Percentiles rank a stretch among this genome's conserved stretches.
Conservation (phyloP, 75 land plant species). For the Picea sitchensis region DNA sequence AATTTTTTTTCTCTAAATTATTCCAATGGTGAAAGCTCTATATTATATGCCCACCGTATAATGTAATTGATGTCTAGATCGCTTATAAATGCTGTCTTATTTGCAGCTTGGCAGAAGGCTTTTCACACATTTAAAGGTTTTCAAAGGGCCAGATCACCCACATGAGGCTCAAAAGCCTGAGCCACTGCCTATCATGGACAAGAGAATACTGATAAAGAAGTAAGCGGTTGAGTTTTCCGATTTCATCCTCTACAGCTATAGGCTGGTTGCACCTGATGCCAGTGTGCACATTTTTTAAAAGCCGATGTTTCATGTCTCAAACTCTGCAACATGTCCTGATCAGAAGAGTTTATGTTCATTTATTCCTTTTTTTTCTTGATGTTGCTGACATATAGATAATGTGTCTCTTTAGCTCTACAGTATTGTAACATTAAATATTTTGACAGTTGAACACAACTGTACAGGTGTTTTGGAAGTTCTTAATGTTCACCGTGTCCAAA, state of each 20-base stretch:
- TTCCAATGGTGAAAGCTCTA: not conserved
- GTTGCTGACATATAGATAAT: not conserved
- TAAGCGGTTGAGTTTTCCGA: conserved; percentile 14
- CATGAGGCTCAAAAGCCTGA: conserved; percentile 84
- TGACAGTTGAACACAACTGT: not conserved
- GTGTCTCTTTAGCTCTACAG: conserved; percentile 1
- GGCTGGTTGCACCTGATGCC: not conserved
- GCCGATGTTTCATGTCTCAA: not conserved
- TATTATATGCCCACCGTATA: not conserved
- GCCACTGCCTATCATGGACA: conserved; percentile 81
- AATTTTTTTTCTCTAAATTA: not conserved
- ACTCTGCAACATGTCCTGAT: not conserved
- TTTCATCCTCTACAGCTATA: not conserved
- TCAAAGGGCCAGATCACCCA: conserved; percentile 87
- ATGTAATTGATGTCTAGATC: not conserved
- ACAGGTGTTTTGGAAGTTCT: not conserved
- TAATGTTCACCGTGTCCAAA: not conserved
- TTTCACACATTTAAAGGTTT: conserved; percentile 91
- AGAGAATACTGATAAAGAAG: conserved; percentile 62
- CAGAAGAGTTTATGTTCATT: not conserved
- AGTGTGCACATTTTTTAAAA: not conserved
- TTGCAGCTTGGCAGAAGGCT: conserved; percentile 78
- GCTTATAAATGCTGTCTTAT: conserved; percentile 2
- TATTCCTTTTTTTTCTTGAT: not conserved
- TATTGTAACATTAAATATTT: not conserved